Evolutionary conservation across 306 rosid genomes (phyloP).

Genomic region (Inga oerstediana): DNA sequence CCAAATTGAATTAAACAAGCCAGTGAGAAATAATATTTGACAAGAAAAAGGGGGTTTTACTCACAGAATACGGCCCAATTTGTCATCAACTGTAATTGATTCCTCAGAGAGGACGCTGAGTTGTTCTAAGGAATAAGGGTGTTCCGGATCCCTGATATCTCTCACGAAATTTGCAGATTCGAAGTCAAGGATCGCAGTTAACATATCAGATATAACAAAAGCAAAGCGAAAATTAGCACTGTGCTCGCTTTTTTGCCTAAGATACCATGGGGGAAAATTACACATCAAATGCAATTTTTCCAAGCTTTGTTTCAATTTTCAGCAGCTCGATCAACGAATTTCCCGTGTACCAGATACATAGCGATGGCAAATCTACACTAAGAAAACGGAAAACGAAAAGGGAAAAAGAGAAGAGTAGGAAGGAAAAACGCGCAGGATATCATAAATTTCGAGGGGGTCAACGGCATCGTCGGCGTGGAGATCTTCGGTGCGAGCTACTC

Average conservation of each 20-base stretch:
- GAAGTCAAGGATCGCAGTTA: conserved; percentile 62
- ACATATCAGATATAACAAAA: neutral
- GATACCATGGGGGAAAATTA: neutral
- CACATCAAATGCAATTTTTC: neutral
- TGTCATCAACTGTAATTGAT: conserved; percentile 89
- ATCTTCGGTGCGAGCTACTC: conserved; percentile 75
- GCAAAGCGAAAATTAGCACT: neutral
- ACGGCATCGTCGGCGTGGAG: conserved; percentile 66
- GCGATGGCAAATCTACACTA: neutral
- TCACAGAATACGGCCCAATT: conserved; percentile 81
- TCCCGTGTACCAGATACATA: neutral
- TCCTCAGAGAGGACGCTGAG: conserved; percentile 95
- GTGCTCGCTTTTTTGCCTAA: neutral
- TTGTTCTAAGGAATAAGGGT: conserved; percentile 97
- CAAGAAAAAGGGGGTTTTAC: conserved; percentile 3
- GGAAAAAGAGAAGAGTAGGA: neutral
- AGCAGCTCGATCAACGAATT: neutral
- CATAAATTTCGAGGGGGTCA: conserved; percentile 95
- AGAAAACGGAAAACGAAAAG: neutral
- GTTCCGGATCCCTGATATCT: conserved; percentile 99
- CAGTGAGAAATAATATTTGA: neutral
- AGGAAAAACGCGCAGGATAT: conserved; percentile 60
- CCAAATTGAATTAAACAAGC: neutral
- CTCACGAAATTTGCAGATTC: conserved; percentile 78
- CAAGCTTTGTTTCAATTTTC: neutral